phyloP scores from a whole-genome alignment of 495 filamentous ascomycete genomes.

The Mytilinidion resinicola region DNA sequence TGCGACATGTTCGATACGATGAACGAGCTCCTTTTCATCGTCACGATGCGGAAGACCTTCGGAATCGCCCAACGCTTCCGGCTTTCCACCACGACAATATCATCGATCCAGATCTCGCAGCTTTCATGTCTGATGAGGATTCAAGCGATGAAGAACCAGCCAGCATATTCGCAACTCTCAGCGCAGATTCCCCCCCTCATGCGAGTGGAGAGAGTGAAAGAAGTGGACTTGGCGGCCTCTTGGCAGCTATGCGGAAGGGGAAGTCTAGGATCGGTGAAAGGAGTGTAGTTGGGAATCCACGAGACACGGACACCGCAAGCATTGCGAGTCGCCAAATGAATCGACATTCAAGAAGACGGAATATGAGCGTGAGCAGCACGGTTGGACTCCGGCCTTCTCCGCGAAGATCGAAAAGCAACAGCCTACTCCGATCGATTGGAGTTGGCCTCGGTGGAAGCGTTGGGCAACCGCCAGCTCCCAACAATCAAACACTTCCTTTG shows the following conservation, averaged over 20 bases:
- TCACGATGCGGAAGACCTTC: constrained; percentile 56
- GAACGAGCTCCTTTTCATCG: constrained; percentile 89
- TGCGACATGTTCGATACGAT: constrained; percentile 57
- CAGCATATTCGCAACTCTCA: constrained; percentile 73
- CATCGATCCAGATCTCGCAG: constrained; percentile 91
- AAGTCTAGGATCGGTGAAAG: constrained; percentile 68
- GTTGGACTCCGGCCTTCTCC: constrained; percentile 64
- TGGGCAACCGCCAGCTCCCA: neutral
- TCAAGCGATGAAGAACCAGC: constrained; percentile 89
- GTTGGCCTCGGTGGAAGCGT: constrained; percentile 13
- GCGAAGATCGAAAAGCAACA: constrained; percentile 41
- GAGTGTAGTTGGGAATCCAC: constrained; percentile 48
- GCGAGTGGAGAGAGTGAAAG: constrained; percentile 50
- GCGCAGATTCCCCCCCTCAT: constrained; percentile 44
- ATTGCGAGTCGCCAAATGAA: constrained; percentile 53
- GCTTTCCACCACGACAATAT: constrained; percentile 97
- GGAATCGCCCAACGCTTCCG: constrained; percentile 60
- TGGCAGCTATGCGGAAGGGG: constrained; percentile 56
- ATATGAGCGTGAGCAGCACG: constrained; percentile 69
- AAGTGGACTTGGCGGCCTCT: constrained; percentile 42
- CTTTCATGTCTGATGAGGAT: constrained; percentile 90
- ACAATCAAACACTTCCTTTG: constrained; percentile 1
- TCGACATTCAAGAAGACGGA: constrained; percentile 58
- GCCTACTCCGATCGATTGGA: constrained; percentile 31
- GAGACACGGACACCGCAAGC: constrained; percentile 55